These are phyloP conservation scores for Xerocomellus chrysenteron DNA, from an alignment of 768 basidiomycete genomes.

Conservation along the genomic window DNA sequence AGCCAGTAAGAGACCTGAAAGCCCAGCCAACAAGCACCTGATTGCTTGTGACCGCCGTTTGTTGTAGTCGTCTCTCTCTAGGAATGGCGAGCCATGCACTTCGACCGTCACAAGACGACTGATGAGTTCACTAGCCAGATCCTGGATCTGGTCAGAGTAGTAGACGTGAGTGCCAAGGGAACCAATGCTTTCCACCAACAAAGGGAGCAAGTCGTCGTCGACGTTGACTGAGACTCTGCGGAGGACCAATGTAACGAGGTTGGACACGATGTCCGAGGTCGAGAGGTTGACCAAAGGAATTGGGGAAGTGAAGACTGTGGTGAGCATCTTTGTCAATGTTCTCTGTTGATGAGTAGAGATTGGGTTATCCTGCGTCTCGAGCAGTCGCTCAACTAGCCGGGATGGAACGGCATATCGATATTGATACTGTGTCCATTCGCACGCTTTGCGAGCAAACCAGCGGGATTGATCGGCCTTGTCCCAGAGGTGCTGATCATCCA, in stretches of 20 bases:
- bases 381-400: slow-evolving; percentile 74
- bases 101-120: slow-evolving; percentile 72
- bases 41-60: slow-evolving; percentile 61
- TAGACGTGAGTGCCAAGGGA: slow-evolving; percentile 90
- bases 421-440: slow-evolving; percentile 91
- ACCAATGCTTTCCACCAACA: slow-evolving; percentile 72
- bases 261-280: slow-evolving; percentile 84
- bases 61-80: slow-evolving; percentile 37
- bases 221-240: slow-evolving; percentile 63
- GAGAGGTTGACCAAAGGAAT: slow-evolving; percentile 86
- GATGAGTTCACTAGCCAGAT: slow-evolving; percentile 82
- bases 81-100: slow-evolving; percentile 52
- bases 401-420: slow-evolving; percentile 91
- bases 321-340: slow-evolving; percentile 75
- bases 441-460: slow-evolving; percentile 76
- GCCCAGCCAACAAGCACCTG: slow-evolving; percentile 64
- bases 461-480: slow-evolving; percentile 64
- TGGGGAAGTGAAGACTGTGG: slow-evolving; percentile 77
- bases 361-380: slow-evolving; percentile 56
- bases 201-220: slow-evolving; percentile 62
- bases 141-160: slow-evolving; percentile 95
- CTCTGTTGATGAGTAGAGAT: slow-evolving; percentile 50
- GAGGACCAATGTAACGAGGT: slow-evolving; percentile 69
- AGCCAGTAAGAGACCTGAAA: slow-evolving; percentile 67
- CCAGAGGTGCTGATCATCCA: slow-evolving; percentile 68